phyloP scores from a whole-genome alignment of 805 yeast genomes.

The Jamesozyma piceae region DNA sequence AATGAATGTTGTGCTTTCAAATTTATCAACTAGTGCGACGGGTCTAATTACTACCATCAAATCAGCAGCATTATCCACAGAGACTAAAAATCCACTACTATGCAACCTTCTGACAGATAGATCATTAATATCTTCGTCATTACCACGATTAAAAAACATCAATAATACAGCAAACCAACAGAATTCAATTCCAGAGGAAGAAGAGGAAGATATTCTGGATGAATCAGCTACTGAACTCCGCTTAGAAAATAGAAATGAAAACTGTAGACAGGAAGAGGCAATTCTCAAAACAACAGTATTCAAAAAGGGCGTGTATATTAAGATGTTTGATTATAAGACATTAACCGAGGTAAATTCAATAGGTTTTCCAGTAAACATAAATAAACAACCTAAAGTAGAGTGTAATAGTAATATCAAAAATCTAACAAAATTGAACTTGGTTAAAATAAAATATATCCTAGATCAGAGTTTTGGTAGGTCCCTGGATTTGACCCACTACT shows the following conservation, averaged over 20 bases:
- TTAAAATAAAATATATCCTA: slow-evolving; percentile 49
- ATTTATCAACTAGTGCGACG: slow-evolving; percentile 49
- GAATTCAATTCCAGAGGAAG: slow-evolving; percentile 4
- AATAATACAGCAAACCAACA: slow-evolving; percentile 2
- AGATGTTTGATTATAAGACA: slow-evolving; percentile 17
- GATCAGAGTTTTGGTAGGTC: slow-evolving; percentile 70
- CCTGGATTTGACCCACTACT: slow-evolving; percentile 58
- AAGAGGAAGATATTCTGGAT: slow-evolving; percentile 1
- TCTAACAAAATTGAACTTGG: slow-evolving; percentile 38
- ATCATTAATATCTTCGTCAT: slow-evolving; percentile 80
- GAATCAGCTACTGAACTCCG: background rate
- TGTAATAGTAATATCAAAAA: background rate
- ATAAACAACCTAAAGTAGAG: background rate
- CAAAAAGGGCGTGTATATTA: slow-evolving; percentile 54
- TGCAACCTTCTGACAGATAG: slow-evolving; percentile 88
- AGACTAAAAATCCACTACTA: slow-evolving; percentile 66
- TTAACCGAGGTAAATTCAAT: slow-evolving; percentile 17
- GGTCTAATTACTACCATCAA: slow-evolving; percentile 83
- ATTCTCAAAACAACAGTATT: slow-evolving; percentile 57
- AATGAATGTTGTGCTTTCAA: slow-evolving; percentile 47
- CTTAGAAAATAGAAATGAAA: background rate
- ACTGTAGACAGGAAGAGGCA: slow-evolving; percentile 10
- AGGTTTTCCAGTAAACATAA: slow-evolving; percentile 20
- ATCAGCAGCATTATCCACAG: slow-evolving; percentile 46
- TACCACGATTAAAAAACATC: slow-evolving; percentile 49